Evolutionary conservation across 352 stramenopile species (phyloP), one percentile per base, ranked within the genome.

Genomic region (Phytophthora chlamydospora): DNA sequence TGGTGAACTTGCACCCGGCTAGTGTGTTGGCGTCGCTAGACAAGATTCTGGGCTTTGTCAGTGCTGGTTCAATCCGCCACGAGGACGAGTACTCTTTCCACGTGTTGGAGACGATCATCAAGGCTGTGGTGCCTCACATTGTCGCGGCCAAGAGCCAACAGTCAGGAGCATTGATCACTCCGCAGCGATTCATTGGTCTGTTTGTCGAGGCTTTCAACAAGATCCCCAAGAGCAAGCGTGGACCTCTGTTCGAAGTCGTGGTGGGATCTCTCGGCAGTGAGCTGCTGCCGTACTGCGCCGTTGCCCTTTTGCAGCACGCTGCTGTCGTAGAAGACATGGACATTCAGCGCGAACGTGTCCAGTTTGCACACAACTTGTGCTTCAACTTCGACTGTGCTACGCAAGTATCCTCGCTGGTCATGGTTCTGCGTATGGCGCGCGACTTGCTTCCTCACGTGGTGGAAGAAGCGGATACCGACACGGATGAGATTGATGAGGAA

Each of bases 31-130:
- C 72, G 32, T 92, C 85, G 39, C 62, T 96, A n/a, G 79, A 90
- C 49, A 88, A 88, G 44, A 90, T 96, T 38, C 40, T 96, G 39
- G 75, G 71, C 32, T 91, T 91, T 36, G 59, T 91, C 8, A 78
- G 76, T 44, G 66, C 58, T 12, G 75, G 78, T 0, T 80, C 72
- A 2, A 88, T 92, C 48, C 80, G 81, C 39, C 76, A 91, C 29
- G 78, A 93, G 12, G 88, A 96, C 46, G 88, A 90, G 35, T 93
- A 96, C 70, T 93, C 88, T 46, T 95, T 93, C 61, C 78, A 93
- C 39, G 85, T 96, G 33, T 69, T 96, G n/a, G 82, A 94, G 50
- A 91, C 85, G 6, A 94, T 96, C 35, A 78, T 94, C 45, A 83
- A 87, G 62, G 69, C 83, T 6, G 84, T 91, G 11, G 85, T 93